phyloP scores from a whole-genome alignment of 2,329 filamentous ascomycete species.

The Colletotrichum sp. region DNA sequence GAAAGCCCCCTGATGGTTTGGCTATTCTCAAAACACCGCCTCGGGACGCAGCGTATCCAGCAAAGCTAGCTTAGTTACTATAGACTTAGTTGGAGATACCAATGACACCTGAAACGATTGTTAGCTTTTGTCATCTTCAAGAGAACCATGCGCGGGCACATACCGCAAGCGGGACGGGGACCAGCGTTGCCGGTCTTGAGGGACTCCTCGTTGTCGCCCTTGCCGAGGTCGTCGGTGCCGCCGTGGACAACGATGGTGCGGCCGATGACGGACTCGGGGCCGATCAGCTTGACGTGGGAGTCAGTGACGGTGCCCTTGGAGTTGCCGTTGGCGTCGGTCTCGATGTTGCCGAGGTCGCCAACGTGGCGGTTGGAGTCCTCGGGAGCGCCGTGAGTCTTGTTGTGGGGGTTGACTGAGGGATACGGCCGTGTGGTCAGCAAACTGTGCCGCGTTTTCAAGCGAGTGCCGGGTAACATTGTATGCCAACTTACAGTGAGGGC shows the following conservation, averaged over 20 bases:
- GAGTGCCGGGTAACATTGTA: background rate
- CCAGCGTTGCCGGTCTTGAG: conserved; percentile 99
- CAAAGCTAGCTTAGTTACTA: background rate
- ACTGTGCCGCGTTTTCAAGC: background rate
- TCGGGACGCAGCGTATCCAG: background rate
- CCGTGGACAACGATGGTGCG: conserved; percentile 94
- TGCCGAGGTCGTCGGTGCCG: conserved; percentile 96
- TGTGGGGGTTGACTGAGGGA: conserved; percentile 87
- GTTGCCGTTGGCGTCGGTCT: conserved; percentile 93
- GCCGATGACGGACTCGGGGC: conserved; percentile 92
- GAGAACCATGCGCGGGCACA: conserved; percentile 32
- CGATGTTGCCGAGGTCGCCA: conserved; percentile 96
- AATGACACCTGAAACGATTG: conserved; percentile 71
- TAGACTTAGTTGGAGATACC: conserved; percentile 75
- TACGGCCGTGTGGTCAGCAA: background rate
- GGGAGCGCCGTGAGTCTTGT: conserved; percentile 91
- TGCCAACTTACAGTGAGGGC: conserved; percentile 86
- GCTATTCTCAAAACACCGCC: background rate
- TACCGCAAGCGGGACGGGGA: conserved; percentile 91
- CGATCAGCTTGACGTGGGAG: conserved; percentile 92
- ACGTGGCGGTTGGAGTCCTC: conserved; percentile 87
- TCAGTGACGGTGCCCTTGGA: conserved; percentile 81
- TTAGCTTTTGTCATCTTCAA: background rate
- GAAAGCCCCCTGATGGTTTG: background rate
- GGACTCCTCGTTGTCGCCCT: conserved; percentile 90